These are phyloP conservation scores for Pichia insulana DNA, from an alignment of 805 yeast genomes.

Conservation along the genomic window DNA sequence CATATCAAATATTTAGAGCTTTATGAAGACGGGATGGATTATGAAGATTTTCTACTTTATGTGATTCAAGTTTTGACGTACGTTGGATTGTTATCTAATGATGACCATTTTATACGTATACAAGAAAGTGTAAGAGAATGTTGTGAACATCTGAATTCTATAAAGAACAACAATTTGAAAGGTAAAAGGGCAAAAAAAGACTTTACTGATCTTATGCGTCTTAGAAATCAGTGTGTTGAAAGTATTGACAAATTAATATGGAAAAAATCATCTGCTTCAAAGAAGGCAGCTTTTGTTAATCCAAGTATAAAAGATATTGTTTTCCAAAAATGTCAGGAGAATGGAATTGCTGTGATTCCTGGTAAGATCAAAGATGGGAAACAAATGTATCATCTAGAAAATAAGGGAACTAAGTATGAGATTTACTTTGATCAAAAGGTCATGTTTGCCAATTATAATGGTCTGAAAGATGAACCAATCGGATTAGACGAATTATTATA, in stretches of 20 bases:
- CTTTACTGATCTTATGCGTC: not conserved
- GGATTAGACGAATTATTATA: not conserved
- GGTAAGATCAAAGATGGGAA: slow-evolving; percentile 27
- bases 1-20: not conserved
- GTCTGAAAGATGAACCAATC: not conserved
- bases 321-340: slow-evolving; percentile 45
- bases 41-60: not conserved
- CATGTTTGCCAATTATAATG: slow-evolving; percentile 2
- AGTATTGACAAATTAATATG: not conserved
- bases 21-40: not conserved
- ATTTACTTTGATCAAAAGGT: slow-evolving; percentile 5
- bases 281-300: too few relatives aligned
- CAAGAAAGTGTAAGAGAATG: not conserved
- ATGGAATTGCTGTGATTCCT: slow-evolving; percentile 37
- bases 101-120: not conserved
- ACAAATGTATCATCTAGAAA: slow-evolving; percentile 35
- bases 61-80: not conserved
- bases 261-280: too few relatives aligned
- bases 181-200: slow-evolving; percentile 4
- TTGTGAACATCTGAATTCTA: not conserved
- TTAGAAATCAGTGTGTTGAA: too few relatives aligned
- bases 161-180: not conserved
- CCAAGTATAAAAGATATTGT: slow-evolving; percentile 52
- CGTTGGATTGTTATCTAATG: not conserved
- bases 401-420: slow-evolving; percentile 9